Evolutionary conservation across 2,329 filamentous ascomycete species (phyloP).

Genomic region (Scedosporium aurantiacum): DNA sequence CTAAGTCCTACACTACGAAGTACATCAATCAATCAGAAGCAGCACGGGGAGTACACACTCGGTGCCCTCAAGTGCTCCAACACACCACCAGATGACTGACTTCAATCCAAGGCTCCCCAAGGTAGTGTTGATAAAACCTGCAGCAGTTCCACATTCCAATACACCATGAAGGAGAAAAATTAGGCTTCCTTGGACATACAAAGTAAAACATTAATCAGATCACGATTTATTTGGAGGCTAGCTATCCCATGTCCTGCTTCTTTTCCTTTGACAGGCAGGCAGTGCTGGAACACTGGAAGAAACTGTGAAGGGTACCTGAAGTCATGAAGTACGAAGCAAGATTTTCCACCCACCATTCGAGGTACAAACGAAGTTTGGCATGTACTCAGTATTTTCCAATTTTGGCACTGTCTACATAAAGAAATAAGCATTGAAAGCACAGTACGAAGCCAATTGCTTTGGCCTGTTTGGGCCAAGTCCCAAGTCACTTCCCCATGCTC

Average conservation of each 20-base stretch:
- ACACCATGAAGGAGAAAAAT: too few relatives aligned
- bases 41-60: too few relatives aligned
- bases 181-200: too few relatives aligned
- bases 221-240: too few relatives aligned
- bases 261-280: not conserved
- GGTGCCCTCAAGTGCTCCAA: too few relatives aligned
- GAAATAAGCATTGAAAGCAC: not conserved
- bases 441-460: not conserved
- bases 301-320: not conserved
- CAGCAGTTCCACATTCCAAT: too few relatives aligned
- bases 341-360: not conserved
- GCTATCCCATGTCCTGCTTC: not conserved
- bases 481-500: not conserved
- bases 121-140: too few relatives aligned
- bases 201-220: too few relatives aligned
- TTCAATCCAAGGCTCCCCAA: too few relatives aligned
- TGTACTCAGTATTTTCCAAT: not conserved
- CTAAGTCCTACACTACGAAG: too few relatives aligned
- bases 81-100: too few relatives aligned
- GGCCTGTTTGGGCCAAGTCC: not conserved
- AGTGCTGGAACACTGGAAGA: not conserved
- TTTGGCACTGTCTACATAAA: not conserved
- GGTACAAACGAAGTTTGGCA: not conserved
- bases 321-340: not conserved
- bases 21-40: too few relatives aligned